phyloP scores from a whole-genome alignment of 2,329 filamentous ascomycete genomes.

The Pseudogymnoascus sp. region DNA sequence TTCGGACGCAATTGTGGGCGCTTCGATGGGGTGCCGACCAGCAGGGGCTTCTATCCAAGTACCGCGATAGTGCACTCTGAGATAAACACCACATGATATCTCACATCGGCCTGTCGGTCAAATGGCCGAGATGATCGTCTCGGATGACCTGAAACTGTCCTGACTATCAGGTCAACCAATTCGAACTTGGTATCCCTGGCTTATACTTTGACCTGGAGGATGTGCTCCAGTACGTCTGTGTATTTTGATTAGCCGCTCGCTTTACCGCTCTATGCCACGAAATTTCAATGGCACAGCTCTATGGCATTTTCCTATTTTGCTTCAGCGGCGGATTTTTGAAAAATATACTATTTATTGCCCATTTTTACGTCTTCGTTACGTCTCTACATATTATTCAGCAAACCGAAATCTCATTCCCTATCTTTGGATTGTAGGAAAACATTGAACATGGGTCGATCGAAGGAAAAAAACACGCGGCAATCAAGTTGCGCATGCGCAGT shows the following conservation, averaged over 20 bases:
- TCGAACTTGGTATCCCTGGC: background rate
- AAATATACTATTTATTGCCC: background rate
- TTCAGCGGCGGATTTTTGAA: slow-evolving; percentile 2
- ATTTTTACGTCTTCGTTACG: background rate
- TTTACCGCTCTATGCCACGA: background rate
- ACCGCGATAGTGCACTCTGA: slow-evolving; percentile 22
- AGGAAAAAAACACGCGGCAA: background rate
- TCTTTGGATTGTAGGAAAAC: background rate
- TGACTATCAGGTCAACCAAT: background rate
- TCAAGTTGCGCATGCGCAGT: background rate
- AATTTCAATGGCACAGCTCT: background rate
- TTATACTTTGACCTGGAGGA: background rate
- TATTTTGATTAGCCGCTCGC: slow-evolving; percentile 7
- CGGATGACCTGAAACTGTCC: background rate
- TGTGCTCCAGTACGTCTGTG: background rate
- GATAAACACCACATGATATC: slow-evolving; percentile 22
- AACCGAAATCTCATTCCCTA: background rate
- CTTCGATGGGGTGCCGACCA: slow-evolving; percentile 24
- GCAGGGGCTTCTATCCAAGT: slow-evolving; percentile 26
- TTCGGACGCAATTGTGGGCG: slow-evolving; percentile 25
- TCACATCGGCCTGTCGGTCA: background rate
- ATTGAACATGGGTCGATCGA: background rate
- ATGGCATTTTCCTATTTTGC: slow-evolving; percentile 3
- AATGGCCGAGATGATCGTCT: background rate
- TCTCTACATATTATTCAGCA: background rate